Conservation (phyloP, 257 asterid species). For the Hygrophila difformis region DNA sequence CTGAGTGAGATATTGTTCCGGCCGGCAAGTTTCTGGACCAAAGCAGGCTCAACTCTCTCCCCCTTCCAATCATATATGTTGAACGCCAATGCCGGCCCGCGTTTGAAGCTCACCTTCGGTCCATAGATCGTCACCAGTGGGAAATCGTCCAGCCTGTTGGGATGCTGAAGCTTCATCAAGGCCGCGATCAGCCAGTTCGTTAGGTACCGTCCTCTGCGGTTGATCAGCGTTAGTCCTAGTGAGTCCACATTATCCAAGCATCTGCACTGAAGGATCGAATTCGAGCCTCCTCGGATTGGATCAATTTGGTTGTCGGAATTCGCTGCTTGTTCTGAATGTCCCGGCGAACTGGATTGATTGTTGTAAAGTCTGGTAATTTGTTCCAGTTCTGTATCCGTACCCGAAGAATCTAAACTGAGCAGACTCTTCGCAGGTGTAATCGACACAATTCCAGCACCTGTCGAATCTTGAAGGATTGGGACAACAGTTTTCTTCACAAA, state of each 20-base stretch:
- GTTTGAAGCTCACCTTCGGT: slow-evolving; percentile 69
- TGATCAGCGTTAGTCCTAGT: slow-evolving; percentile 46
- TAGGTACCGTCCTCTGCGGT: slow-evolving; percentile 65
- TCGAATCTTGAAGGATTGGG: slow-evolving; percentile 47
- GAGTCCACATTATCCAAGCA: slow-evolving; percentile 83
- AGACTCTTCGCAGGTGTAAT: slow-evolving; percentile 37
- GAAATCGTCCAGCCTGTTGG: slow-evolving; percentile 53
- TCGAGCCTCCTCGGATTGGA: slow-evolving; percentile 3
- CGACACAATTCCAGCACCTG: slow-evolving; percentile 48
- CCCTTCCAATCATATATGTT: slow-evolving; percentile 83
- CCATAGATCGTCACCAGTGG: slow-evolving; percentile 78
- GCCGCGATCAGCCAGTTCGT: slow-evolving; percentile 82
- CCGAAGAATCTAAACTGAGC: slow-evolving; percentile 35
- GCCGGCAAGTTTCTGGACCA: slow-evolving; percentile 88
- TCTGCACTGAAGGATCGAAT: slow-evolving; percentile 34
- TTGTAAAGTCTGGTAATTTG: slow-evolving; percentile 12
- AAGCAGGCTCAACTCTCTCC: slow-evolving; percentile 66
- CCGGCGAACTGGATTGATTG: too few species aligned
- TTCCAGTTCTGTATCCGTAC: slow-evolving; percentile 53
- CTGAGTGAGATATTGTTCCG: slow-evolving; percentile 61
- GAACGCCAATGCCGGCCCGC: slow-evolving; percentile 89
- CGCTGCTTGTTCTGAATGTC: background rate
- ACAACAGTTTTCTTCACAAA: slow-evolving; percentile 56
- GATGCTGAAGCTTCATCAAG: slow-evolving; percentile 73
- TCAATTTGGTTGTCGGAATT: slow-evolving; percentile 17